phyloP scores from a whole-genome alignment of 1,284 basidiomycete species.

The Exobasidium rhododendri region DNA sequence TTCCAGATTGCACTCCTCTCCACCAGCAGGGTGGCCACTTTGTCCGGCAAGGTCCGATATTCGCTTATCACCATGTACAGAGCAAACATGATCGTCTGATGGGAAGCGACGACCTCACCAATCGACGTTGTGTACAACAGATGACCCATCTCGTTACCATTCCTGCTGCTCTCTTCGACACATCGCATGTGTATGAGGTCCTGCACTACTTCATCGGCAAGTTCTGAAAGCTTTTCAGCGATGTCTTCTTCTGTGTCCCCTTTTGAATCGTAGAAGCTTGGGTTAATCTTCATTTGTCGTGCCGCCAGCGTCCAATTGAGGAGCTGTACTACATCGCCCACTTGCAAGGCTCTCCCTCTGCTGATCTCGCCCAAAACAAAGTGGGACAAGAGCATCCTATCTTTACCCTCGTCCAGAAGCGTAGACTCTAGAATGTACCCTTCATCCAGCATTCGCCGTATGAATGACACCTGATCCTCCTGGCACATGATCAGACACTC shows the following conservation, averaged over 20 bases:
- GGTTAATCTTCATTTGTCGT: neutral
- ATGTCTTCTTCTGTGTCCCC: constrained; percentile 7
- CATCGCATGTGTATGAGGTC: neutral
- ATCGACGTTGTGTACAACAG: neutral
- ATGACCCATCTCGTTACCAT: neutral
- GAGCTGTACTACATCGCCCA: neutral
- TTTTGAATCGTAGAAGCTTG: neutral
- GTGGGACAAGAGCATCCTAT: neutral
- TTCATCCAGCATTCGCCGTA: constrained; percentile 32
- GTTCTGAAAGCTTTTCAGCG: neutral
- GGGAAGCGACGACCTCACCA: neutral
- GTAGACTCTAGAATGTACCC: constrained; percentile 3
- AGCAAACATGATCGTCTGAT: neutral
- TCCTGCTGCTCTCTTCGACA: neutral
- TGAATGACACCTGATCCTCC: constrained; percentile 79
- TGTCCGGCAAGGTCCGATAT: neutral
- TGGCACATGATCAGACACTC: constrained; percentile 74
- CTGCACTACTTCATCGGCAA: neutral
- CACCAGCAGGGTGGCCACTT: neutral
- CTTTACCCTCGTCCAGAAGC: neutral
- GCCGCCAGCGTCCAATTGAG: neutral
- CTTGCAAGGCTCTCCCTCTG: neutral
- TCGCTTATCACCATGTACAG: neutral
- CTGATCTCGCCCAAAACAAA: constrained; percentile 3
- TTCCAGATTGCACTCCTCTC: neutral